Conservation (phyloP, 139 green algal genomes). For the Chlamydomonas asymmetrica region DNA sequence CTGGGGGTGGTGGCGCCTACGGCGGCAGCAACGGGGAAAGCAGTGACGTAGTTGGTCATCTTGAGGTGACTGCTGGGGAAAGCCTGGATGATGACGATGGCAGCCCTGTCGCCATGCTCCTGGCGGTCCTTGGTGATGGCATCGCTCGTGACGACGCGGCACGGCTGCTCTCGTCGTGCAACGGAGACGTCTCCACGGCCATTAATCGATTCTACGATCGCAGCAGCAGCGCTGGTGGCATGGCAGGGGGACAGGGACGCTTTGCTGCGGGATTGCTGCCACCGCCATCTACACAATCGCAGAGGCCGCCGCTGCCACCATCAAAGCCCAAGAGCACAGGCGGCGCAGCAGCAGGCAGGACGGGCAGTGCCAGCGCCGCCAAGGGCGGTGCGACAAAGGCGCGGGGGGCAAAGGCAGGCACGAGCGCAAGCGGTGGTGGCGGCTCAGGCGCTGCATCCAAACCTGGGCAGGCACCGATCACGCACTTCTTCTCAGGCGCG, state of each 20-base stretch:
- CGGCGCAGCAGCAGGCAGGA: not conserved
- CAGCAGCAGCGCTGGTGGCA: not conserved
- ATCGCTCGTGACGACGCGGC: conserved; percentile 1
- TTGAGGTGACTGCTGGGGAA: too few relatives aligned
- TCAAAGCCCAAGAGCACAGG: not conserved
- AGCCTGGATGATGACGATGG: not conserved
- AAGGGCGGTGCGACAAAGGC: not conserved
- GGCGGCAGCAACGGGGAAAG: too few relatives aligned
- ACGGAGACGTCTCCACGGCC: conserved; percentile 31
- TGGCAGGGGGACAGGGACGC: too few relatives aligned
- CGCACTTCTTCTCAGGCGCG: too few relatives aligned
- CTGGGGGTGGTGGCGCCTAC: too few relatives aligned
- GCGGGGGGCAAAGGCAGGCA: not conserved
- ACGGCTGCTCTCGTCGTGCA: conserved; percentile 36
- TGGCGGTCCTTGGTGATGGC: conserved; percentile 39
- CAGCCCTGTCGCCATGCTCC: conserved; percentile 15
- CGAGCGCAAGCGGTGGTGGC: not conserved
- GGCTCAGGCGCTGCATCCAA: too few relatives aligned
- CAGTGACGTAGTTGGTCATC: too few relatives aligned
- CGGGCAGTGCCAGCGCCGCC: not conserved
- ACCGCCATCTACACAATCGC: too few relatives aligned
- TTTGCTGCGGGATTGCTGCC: too few relatives aligned
- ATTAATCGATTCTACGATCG: conserved; percentile 48
- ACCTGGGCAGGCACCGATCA: too few relatives aligned
- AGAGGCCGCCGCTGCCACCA: not conserved